Base-by-base conservation (phyloP, 2,329 filamentous ascomycete species). In the Rhynchosporium secalis region DNA sequence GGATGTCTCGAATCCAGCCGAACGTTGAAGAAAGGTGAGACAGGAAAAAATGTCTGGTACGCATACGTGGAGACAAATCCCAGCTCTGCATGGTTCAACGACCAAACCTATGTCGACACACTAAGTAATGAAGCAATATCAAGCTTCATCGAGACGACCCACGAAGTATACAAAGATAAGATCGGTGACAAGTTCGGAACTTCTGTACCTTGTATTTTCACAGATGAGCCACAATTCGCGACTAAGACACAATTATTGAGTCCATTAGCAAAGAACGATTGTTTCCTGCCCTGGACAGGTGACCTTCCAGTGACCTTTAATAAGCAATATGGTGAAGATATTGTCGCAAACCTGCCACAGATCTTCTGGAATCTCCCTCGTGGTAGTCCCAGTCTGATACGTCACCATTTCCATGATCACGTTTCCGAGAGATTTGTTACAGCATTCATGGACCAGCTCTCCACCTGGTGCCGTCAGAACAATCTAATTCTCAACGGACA, bases 211-310 rank as follows among this genome's bases (percentile, higher is more conserved):
- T 73, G 72, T 48, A 74, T 74, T 15, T 74, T 73, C 28, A 74
- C 72, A 3, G 73, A 75, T 52, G 72, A 75, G 43, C 72, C 73
- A 1, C 72, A 74, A 59, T 74, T 75, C 28, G 68, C 72, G 3
- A 70, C 66, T 3, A 75, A 75, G 61, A 73, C 67, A 7, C 69
- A 69, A 26, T 65, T 75, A 0, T 66, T 66, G 9, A 67, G 67
- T 48, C 71, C 73, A 0, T 61, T 55, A 45, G 64, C 63, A 5
- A 40, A 46, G 10, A 56, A 71, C 31, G 73, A 74, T 58, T 60
- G 73, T 20, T 72, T 73, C 46, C 55, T 75, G 2, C 73, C 73
- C 13, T 75, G 73, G 73, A 73, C 71, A 5, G 60, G 60, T 1
- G 70, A 74, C 54, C 62, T 75, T 1, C 60, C 71, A 3, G 54